Evolutionary conservation across 176 grass and related monocot genomes (phyloP).

Genomic region (Zoysia pacifica): DNA sequence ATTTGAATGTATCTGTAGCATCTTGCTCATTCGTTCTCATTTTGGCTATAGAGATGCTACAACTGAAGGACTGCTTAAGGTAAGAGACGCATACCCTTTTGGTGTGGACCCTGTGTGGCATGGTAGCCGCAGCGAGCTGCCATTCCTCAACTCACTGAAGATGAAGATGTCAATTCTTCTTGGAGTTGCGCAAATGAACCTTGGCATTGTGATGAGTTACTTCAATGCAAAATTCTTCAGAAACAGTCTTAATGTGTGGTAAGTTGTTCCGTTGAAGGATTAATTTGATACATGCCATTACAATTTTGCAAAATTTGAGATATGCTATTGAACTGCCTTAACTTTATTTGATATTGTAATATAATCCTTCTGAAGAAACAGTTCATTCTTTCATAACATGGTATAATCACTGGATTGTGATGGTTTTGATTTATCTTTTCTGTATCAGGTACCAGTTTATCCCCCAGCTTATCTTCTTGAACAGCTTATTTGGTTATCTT

Average conservation of each 20-base stretch:
- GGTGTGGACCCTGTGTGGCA: constrained; percentile 93
- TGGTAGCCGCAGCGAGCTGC: constrained; percentile 83
- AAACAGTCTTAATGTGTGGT: constrained; percentile 79
- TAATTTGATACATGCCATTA: too few relatives aligned
- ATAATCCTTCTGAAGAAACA: neutral
- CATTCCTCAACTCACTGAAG: constrained; percentile 91
- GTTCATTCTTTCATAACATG: constrained; percentile 13
- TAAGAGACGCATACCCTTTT: constrained; percentile 73
- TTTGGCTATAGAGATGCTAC: constrained; percentile 59
- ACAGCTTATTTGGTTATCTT: constrained; percentile 92
- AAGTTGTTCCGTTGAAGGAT: constrained; percentile 26
- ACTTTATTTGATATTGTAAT: constrained; percentile 18
- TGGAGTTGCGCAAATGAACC: constrained; percentile 97
- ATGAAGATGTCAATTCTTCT: constrained; percentile 99
- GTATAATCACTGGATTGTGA: constrained; percentile 20
- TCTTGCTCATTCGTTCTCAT: constrained; percentile 30
- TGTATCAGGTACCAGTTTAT: constrained; percentile 76
- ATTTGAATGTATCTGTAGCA: neutral
- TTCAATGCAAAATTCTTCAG: constrained; percentile 87
- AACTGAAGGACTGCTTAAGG: constrained; percentile 71
- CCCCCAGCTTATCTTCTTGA: constrained; percentile 93
- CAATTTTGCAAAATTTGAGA: too few relatives aligned
- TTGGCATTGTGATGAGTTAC: constrained; percentile 91
- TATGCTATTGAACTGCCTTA: neutral
- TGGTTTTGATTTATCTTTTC: constrained; percentile 21